Conservation (phyloP, 2,329 filamentous ascomycete genomes). For the Leptographium radiaticola region DNA sequence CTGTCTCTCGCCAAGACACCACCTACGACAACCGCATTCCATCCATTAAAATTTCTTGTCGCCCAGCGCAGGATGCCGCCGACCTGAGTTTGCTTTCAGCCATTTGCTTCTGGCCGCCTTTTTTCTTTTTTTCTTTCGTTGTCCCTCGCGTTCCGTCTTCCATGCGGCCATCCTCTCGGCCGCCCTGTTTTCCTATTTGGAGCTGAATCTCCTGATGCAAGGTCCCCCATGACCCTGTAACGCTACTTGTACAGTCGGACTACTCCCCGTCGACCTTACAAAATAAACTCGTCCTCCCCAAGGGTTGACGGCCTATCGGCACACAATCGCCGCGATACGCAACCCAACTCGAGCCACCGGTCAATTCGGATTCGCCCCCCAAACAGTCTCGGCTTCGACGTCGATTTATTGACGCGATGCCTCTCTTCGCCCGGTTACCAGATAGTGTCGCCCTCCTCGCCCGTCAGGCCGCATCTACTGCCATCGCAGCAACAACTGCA, state of each 20-base stretch:
- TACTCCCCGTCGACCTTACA: not conserved
- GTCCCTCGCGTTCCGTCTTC: not conserved
- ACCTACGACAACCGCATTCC: conserved; percentile 1
- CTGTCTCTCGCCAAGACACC: not conserved
- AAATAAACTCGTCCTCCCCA: too few species aligned
- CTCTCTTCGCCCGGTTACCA: conserved; percentile 14
- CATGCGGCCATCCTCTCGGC: not conserved
- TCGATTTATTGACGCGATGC: conserved; percentile 11
- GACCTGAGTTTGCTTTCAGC: not conserved
- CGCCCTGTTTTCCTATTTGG: not conserved
- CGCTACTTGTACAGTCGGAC: not conserved
- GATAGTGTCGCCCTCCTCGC: conserved; percentile 15
- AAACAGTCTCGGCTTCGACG: not conserved
- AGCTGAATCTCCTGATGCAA: not conserved
- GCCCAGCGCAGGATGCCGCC: not conserved
- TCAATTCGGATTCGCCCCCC: not conserved
- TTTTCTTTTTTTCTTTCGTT: not conserved
- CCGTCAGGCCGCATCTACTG: conserved; percentile 12
- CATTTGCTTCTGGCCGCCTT: not conserved
- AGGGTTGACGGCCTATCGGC: too few species aligned
- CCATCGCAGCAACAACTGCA: not conserved
- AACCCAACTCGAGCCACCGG: not conserved
- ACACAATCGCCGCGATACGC: not conserved
- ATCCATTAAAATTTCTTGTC: not conserved
- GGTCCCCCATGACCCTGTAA: not conserved